Evolutionary conservation across 2,329 filamentous ascomycete species (phyloP).

Genomic region (Daldinia sp.): DNA sequence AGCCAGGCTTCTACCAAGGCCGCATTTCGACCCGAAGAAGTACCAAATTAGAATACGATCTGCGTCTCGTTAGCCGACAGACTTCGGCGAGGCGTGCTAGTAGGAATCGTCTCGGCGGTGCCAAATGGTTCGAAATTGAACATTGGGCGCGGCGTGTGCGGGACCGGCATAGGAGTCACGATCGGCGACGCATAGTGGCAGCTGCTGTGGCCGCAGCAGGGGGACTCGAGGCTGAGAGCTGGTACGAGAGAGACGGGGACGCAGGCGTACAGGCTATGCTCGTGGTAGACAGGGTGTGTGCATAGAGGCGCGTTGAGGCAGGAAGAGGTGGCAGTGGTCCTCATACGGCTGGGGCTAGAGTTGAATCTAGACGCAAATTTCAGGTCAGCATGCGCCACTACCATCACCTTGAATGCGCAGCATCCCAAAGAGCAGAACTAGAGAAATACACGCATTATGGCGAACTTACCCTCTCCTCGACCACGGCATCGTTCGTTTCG

Average conservation of each 20-base stretch:
- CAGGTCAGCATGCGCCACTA: constrained; percentile 10
- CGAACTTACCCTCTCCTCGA: constrained; percentile 34
- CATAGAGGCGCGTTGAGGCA: constrained; percentile 18
- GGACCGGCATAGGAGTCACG: constrained; percentile 16
- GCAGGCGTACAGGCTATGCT: constrained; percentile 31
- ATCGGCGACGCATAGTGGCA: constrained; percentile 24
- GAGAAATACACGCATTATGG: neutral
- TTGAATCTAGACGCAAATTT: constrained; percentile 25
- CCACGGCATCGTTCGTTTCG: constrained; percentile 19
- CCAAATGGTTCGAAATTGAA: constrained; percentile 20
- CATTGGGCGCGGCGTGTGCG: constrained; percentile 7
- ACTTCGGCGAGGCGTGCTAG: constrained; percentile 33
- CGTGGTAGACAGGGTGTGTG: constrained; percentile 17
- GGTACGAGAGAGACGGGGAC: constrained; percentile 36
- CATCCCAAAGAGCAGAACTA: too few species aligned
- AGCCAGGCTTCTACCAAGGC: neutral
- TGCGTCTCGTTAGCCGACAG: constrained; percentile 29
- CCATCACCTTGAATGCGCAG: neutral
- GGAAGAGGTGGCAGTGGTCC: constrained; percentile 15
- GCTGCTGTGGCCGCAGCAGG: constrained; percentile 24
- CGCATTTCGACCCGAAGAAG: neutral
- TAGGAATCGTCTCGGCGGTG: constrained; percentile 23
- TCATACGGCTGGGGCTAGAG: constrained; percentile 33
- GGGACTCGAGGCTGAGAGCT: constrained; percentile 34
- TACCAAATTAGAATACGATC: constrained; percentile 6